phyloP scores from a whole-genome alignment of 805 yeast species.

The Zygoascus biomembranicola region DNA sequence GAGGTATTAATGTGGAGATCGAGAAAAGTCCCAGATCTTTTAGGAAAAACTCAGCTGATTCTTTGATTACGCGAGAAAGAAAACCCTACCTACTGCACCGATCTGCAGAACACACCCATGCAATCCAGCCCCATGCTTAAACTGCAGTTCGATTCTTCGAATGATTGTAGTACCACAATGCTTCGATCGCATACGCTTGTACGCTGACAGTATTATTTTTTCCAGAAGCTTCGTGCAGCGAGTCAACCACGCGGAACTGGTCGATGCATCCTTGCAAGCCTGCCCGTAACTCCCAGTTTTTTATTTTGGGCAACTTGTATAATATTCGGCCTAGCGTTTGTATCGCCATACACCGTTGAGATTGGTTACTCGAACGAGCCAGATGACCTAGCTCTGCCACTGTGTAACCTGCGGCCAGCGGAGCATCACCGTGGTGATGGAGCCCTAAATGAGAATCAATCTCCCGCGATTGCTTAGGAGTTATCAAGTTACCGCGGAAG shows the following conservation, averaged over 20 bases:
- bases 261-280: constrained; percentile 67
- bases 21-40: too few species aligned
- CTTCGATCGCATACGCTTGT: constrained; percentile 76
- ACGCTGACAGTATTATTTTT: constrained; percentile 62
- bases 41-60: too few species aligned
- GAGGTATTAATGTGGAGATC: too few species aligned
- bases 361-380: constrained; percentile 67
- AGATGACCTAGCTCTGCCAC: constrained; percentile 72
- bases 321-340: constrained; percentile 82
- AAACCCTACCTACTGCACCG: too few species aligned
- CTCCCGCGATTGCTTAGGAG: constrained; percentile 42
- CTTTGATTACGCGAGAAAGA: too few species aligned
- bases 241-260: constrained; percentile 52
- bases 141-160: background rate
- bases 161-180: constrained; percentile 77
- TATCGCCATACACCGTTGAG: constrained; percentile 82
- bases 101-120: too few species aligned
- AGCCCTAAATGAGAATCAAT: constrained; percentile 59
- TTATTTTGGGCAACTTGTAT: constrained; percentile 25
- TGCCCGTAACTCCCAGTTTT: constrained; percentile 35
- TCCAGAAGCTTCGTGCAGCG: constrained; percentile 55
- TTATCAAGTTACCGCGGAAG: constrained; percentile 69
- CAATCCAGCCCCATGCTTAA: background rate
- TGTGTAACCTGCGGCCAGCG: constrained; percentile 89
- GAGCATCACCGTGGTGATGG: constrained; percentile 87